Base-by-base conservation (phyloP, 306 rosid genomes). In the Amphicarpaea edgeworthii region DNA sequence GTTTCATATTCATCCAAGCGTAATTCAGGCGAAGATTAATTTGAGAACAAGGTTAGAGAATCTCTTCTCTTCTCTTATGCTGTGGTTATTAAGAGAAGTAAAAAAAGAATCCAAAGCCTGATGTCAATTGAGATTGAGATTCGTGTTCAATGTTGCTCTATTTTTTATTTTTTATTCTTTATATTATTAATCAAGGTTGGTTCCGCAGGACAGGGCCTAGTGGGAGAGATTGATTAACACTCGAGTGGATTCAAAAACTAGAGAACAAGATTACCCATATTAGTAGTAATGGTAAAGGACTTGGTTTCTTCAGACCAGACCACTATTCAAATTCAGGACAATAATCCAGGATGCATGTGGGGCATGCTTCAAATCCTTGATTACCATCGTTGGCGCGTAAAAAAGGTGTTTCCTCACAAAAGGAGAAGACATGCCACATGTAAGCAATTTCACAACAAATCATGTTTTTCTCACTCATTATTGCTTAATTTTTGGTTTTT, bases 381-480 rank as follows among this genome's bases (percentile, higher is more conserved):
- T 68, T 75, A 85, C 73, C 97, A 94, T 78, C 86, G 72, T 6
- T 93, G 98, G 98, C 83, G 64, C 69, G 92, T 87, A 76, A 93
- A 87, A 69, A 91, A 82, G 74, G 82, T 79, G 40, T 77, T 84
- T 66, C 85, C 90, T 28, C 78, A 75, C 70, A 81, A 68, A 84
- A 93, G 71, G 84, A 79, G 83, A 80, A 88, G 74, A 76, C 84
- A 74, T 77, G 74, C 67, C 78, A 81, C 60, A 83, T 30, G 93
- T 86, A 80, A 83, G 86, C 47, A 82, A 8, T 64, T 83, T 68
- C 1, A 45, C 38, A 73, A 57, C 78, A 26, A 21, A 71, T 75
- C 72, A 43, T 45, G 28, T 42, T 69, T 41, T 46, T 62, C 68
- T 64, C 46, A 37, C 23, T 65, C 63, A 46, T 72, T 42, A 62